Percentiles rank a stretch among this genome's conserved stretches.
phyloP scores from a whole-genome alignment of 768 basidiomycete genomes.

The Pleurotus sapidus region DNA sequence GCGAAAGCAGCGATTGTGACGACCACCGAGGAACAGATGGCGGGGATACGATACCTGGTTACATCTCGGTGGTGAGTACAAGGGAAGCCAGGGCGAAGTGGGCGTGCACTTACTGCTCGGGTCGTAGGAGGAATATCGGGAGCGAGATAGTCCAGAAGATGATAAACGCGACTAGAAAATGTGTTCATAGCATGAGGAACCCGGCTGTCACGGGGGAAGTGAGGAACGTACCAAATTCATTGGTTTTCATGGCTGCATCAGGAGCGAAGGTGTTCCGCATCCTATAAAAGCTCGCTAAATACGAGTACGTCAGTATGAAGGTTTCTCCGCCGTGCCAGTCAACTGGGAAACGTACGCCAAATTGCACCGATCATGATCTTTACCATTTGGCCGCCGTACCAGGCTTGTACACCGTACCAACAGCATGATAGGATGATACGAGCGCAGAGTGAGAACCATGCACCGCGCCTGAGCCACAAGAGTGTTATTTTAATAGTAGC shows the following conservation, averaged over 20 bases:
- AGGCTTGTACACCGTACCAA: conserved; percentile 28
- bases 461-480: conserved; percentile 18
- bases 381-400: conserved; percentile 29
- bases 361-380: conserved; percentile 29
- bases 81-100: background rate
- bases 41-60: conserved; percentile 17
- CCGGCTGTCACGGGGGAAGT: background rate
- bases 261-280: conserved; percentile 25
- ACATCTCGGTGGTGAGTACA: background rate
- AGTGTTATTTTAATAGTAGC: background rate
- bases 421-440: conserved; percentile 28
- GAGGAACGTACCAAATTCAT: conserved; percentile 23
- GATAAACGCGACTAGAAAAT: conserved; percentile 22
- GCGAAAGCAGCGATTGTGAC: conserved; percentile 24
- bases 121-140: conserved; percentile 24
- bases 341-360: conserved; percentile 21
- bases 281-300: conserved; percentile 26
- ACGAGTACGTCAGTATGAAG: background rate
- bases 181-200: background rate
- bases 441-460: conserved; percentile 25
- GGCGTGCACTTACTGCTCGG: conserved; percentile 20
- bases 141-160: conserved; percentile 25
- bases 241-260: conserved; percentile 23
- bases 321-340: background rate
- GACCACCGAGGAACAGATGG: conserved; percentile 20